Evolutionary conservation across 371 early-diverging fungal genomes (phyloP).

Genomic region (Dipsacomyces acuminosporus): DNA sequence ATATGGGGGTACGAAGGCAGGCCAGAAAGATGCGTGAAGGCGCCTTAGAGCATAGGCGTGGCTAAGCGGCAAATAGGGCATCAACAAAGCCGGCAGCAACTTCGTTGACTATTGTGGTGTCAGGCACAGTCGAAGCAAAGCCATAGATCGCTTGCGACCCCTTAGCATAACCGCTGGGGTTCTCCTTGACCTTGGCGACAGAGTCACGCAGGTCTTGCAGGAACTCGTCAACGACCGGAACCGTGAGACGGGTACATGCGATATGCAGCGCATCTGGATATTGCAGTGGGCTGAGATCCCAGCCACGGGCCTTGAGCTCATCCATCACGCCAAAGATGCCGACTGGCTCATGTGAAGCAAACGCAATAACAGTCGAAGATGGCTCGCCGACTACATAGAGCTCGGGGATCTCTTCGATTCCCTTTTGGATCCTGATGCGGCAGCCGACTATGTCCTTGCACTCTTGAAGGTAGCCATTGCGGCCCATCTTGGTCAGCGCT

Average conservation of each 20-base stretch:
- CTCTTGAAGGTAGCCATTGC: slow-evolving; percentile 77
- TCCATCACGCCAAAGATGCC: slow-evolving; percentile 87
- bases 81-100: slow-evolving; percentile 84
- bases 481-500: slow-evolving; percentile 82
- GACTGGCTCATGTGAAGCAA: slow-evolving; percentile 59
- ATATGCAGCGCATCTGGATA: slow-evolving; percentile 87
- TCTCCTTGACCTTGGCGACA: slow-evolving; percentile 59
- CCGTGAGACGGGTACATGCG: slow-evolving; percentile 75
- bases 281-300: slow-evolving; percentile 87
- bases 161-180: slow-evolving; percentile 53
- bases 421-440: slow-evolving; percentile 63
- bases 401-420: slow-evolving; percentile 56
- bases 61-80: slow-evolving; percentile 69
- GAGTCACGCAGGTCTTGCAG: slow-evolving; percentile 74
- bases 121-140: slow-evolving; percentile 82
- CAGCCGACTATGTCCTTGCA: slow-evolving; percentile 77
- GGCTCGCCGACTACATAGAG: slow-evolving; percentile 85
- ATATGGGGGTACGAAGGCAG: too few relatives aligned
- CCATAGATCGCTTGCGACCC: slow-evolving; percentile 89
- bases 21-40: too few relatives aligned
- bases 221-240: slow-evolving; percentile 66
- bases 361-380: slow-evolving; percentile 78
- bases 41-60: too few relatives aligned
- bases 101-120: slow-evolving; percentile 76
- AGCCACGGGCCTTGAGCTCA: slow-evolving; percentile 65